Evolutionary conservation across 352 stramenopile species (phyloP).

Genomic region (Pythium vanterpoolii): DNA sequence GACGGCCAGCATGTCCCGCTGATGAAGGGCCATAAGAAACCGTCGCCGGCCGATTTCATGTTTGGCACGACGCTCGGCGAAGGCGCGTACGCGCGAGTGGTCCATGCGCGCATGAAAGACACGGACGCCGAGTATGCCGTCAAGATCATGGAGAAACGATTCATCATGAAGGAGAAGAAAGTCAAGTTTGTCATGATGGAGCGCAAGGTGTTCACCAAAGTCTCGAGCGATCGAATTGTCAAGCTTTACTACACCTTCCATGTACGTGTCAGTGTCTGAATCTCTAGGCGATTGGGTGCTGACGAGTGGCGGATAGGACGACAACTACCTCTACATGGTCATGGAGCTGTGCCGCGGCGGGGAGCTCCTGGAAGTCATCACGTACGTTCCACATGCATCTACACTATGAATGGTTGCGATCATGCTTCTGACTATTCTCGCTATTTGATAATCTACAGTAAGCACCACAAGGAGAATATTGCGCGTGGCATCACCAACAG

Average conservation of each 20-base stretch:
- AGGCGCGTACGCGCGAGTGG: slow-evolving; percentile 84
- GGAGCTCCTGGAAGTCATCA: slow-evolving; percentile 86
- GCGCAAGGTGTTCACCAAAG: slow-evolving; percentile 87
- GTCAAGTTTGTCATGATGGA: slow-evolving; percentile 92
- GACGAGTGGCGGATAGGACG: slow-evolving; percentile 34
- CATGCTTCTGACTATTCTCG: neutral
- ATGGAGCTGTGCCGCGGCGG: slow-evolving; percentile 87
- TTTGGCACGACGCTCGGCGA: slow-evolving; percentile 86
- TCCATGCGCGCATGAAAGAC: slow-evolving; percentile 89
- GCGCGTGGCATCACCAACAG: slow-evolving; percentile 53
- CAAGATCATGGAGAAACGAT: slow-evolving; percentile 92
- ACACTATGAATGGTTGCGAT: neutral
- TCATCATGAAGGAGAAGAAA: slow-evolving; percentile 91
- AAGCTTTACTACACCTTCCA: slow-evolving; percentile 91
- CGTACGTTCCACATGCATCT: slow-evolving; percentile 32
- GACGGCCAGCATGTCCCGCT: slow-evolving; percentile 20
- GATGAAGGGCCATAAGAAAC: slow-evolving; percentile 35
- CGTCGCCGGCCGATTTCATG: slow-evolving; percentile 86
- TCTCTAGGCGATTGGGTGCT: neutral
- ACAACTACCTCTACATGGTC: slow-evolving; percentile 89
- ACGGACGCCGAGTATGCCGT: slow-evolving; percentile 83
- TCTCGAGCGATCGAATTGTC: slow-evolving; percentile 85
- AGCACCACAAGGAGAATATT: slow-evolving; percentile 67
- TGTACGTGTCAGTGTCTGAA: slow-evolving; percentile 26
- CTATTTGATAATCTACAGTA: slow-evolving; percentile 34